Percentiles rank a stretch among this genome's conserved stretches.
phyloP scores from a whole-genome alignment of 2,329 filamentous ascomycete genomes.

The Tolypocladium guangdongense region DNA sequence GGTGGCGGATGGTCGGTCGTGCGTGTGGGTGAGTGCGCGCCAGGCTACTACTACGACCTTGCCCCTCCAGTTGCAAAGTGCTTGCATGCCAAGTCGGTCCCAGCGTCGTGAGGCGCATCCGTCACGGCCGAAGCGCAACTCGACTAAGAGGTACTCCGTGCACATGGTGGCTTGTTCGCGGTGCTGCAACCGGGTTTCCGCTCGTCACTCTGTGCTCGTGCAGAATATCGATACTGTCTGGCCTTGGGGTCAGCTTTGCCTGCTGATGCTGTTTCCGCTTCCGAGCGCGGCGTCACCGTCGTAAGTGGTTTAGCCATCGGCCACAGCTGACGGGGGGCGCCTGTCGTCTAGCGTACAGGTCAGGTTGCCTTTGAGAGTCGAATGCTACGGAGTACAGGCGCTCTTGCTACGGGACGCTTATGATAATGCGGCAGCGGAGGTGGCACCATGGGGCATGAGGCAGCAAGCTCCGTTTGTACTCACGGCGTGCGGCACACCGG shows the following conservation, averaged over 20 bases:
- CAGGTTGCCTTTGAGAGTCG: background rate
- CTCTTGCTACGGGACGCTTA: background rate
- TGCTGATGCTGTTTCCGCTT: background rate
- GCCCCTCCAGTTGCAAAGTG: background rate
- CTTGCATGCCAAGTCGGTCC: background rate
- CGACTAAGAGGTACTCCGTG: background rate
- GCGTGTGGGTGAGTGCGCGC: background rate
- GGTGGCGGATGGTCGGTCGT: too few relatives aligned
- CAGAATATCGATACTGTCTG: background rate
- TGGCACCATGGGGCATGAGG: background rate
- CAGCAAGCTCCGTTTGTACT: background rate
- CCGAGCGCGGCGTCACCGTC: background rate
- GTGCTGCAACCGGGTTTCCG: background rate
- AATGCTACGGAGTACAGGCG: too few relatives aligned
- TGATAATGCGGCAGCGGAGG: background rate
- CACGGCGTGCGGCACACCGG: background rate
- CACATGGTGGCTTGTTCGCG: background rate
- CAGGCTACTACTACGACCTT: background rate
- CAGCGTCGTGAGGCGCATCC: background rate
- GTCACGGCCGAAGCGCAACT: background rate
- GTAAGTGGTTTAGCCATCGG: background rate
- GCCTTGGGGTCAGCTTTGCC: background rate
- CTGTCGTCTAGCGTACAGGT: background rate
- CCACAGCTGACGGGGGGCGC: background rate
- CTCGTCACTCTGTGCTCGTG: background rate